Percentiles rank a stretch among this genome's conserved stretches.
These are phyloP conservation scores for Taiwanofungus camphoratus DNA, from an alignment of 1,284 basidiomycete species.

Conservation along the genomic window DNA sequence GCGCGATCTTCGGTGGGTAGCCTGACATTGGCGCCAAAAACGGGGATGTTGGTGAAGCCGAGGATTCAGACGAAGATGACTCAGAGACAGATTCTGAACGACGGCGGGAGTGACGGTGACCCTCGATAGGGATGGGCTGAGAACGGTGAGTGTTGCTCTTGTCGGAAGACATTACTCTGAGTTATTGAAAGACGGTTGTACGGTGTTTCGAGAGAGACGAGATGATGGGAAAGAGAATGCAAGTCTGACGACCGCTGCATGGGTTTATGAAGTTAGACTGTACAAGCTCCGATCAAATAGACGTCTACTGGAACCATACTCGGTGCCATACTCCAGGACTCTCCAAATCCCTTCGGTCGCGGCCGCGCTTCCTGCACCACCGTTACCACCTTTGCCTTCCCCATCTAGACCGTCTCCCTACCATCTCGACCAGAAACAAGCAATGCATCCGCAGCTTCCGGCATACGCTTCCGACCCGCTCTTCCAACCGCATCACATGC, in stretches of 20 bases:
- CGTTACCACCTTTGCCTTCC: neutral
- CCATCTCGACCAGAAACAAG: too few species aligned
- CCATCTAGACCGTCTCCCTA: too few species aligned
- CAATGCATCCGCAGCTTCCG: too few species aligned
- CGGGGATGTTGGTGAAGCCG: slow-evolving; percentile 44
- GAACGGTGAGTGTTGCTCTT: slow-evolving; percentile 36
- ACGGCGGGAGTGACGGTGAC: slow-evolving; percentile 24
- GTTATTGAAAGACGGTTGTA: neutral
- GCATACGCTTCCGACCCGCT: too few species aligned
- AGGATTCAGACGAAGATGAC: slow-evolving; percentile 38
- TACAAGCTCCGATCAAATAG: slow-evolving; percentile 13
- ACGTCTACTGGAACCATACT: neutral
- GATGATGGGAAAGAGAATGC: neutral
- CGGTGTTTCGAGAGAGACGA: neutral
- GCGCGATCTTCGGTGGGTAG: slow-evolving; percentile 37
- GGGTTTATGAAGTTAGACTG: slow-evolving; percentile 5
- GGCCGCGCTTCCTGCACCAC: neutral
- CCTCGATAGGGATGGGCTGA: slow-evolving; percentile 59
- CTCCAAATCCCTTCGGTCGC: neutral
- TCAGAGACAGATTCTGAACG: slow-evolving; percentile 50
- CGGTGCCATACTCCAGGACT: neutral
- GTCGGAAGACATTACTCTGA: slow-evolving; percentile 18
- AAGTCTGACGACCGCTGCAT: neutral
- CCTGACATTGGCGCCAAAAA: slow-evolving; percentile 40
- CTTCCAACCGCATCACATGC: too few species aligned